A percentile compares a stretch with the other conserved stretches of the same genome.
phyloP scores from a whole-genome alignment of 129 eudicot genomes.

The Flaveria sonorensis region DNA sequence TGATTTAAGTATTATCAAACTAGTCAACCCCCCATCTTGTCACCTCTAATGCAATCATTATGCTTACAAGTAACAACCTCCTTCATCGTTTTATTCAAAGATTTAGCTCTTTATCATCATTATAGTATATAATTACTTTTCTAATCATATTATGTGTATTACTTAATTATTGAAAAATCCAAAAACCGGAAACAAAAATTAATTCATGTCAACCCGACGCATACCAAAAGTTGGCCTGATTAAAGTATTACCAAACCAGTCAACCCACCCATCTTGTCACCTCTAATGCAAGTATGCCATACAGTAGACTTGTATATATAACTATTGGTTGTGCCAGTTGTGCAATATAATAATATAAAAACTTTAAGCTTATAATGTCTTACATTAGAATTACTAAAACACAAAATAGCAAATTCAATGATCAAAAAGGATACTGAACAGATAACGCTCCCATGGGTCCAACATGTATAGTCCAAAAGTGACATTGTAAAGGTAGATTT shows the following conservation, averaged over 20 bases:
- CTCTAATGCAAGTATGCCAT: not conserved
- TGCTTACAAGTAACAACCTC: not conserved
- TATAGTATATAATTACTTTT: not conserved
- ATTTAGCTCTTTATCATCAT: not conserved
- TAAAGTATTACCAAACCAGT: not conserved
- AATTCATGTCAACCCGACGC: not conserved
- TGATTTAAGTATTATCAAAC: not conserved
- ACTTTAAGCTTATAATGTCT: not conserved
- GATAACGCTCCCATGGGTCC: conserved; percentile 96
- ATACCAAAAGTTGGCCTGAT: not conserved
- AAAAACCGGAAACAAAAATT: not conserved
- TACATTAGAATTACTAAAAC: not conserved
- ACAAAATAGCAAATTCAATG: not conserved
- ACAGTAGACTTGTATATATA: not conserved
- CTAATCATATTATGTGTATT: not conserved
- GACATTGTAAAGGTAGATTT: conserved; percentile 82
- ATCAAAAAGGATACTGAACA: conserved; percentile 83
- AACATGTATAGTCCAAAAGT: conserved; percentile 94
- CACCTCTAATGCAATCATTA: not conserved
- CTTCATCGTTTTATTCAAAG: not conserved
- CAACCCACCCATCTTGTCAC: not conserved
- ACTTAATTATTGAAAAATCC: not conserved
- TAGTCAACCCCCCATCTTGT: not conserved
- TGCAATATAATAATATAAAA: not conserved
- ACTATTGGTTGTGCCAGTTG: not conserved